Conservation (phyloP, 1,139 yeast species). For the Debaryomyces fabryi region DNA sequence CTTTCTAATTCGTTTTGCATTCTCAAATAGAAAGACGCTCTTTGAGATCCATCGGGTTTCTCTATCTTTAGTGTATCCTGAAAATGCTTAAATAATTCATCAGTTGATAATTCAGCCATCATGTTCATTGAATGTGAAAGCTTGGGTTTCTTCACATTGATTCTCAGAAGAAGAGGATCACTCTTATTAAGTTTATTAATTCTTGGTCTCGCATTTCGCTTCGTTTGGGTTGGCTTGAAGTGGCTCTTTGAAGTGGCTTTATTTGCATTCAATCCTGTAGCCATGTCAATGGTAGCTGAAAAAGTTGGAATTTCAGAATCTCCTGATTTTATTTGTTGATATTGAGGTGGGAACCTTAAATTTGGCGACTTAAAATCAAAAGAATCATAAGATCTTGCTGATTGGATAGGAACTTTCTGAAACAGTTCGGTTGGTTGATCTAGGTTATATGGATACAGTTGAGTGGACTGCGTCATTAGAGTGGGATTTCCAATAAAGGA, state of each 20-base stretch:
- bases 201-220: slow-evolving; percentile 39
- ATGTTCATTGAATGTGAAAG: slow-evolving; percentile 2
- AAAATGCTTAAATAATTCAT: slow-evolving; percentile 31
- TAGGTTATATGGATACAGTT: not conserved
- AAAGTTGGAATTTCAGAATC: slow-evolving; percentile 4
- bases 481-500: not conserved
- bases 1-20: slow-evolving; percentile 30
- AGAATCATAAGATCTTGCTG: not conserved
- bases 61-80: slow-evolving; percentile 25
- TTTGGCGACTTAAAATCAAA: slow-evolving; percentile 1
- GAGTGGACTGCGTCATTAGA: not conserved
- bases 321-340: not conserved
- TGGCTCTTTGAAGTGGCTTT: slow-evolving; percentile 11
- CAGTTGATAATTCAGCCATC: slow-evolving; percentile 28
- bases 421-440: not conserved
- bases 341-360: not conserved
- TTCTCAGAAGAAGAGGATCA: slow-evolving; percentile 5
- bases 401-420: not conserved
- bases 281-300: not conserved
- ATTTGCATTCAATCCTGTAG: not conserved
- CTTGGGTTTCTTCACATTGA: slow-evolving; percentile 4
- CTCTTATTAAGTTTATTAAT: slow-evolving; percentile 32
- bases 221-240: slow-evolving; percentile 42
- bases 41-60: slow-evolving; percentile 11
- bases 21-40: slow-evolving; percentile 15